These are phyloP conservation scores for Phyllostachys edulis DNA, from an alignment of 176 grass and related monocot species.

Conservation along the genomic window DNA sequence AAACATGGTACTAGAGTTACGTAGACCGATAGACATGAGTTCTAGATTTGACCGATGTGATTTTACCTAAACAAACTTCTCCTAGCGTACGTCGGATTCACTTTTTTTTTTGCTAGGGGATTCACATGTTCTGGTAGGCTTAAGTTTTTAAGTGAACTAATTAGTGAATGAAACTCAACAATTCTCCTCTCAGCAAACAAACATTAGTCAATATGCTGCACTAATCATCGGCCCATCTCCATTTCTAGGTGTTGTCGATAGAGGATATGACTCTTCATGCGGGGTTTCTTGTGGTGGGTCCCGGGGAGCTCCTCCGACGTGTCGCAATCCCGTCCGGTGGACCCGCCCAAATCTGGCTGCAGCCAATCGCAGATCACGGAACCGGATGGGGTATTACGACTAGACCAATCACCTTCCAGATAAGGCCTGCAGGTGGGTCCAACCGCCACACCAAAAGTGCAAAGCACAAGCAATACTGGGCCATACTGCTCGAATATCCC, in stretches of 20 bases:
- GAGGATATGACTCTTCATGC: constrained; percentile 32
- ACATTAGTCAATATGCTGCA: background rate
- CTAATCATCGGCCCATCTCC: background rate
- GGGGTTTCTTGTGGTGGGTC: background rate
- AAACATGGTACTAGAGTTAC: background rate
- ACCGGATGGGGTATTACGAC: constrained; percentile 25
- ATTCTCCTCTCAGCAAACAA: no score
- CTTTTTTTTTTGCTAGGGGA: no score
- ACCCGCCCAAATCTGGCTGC: constrained; percentile 42
- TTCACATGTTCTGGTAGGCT: no score
- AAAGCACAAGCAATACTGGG: constrained; percentile 26
- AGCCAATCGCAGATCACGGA: constrained; percentile 46
- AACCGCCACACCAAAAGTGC: constrained; percentile 21
- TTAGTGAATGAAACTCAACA: no score
- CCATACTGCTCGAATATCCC: background rate
- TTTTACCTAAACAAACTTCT: no score
- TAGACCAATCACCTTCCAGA: constrained; percentile 48
- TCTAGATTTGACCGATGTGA: background rate
- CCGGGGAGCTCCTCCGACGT: no score
- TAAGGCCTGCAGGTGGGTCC: constrained; percentile 45
- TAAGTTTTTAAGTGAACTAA: no score
- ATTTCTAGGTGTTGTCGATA: background rate
- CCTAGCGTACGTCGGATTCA: no score
- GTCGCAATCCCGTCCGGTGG: constrained; percentile 10
- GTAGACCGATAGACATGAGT: no score